These are phyloP conservation scores for Hypholoma fasciculare DNA, from an alignment of 768 basidiomycete species.

Conservation along the genomic window DNA sequence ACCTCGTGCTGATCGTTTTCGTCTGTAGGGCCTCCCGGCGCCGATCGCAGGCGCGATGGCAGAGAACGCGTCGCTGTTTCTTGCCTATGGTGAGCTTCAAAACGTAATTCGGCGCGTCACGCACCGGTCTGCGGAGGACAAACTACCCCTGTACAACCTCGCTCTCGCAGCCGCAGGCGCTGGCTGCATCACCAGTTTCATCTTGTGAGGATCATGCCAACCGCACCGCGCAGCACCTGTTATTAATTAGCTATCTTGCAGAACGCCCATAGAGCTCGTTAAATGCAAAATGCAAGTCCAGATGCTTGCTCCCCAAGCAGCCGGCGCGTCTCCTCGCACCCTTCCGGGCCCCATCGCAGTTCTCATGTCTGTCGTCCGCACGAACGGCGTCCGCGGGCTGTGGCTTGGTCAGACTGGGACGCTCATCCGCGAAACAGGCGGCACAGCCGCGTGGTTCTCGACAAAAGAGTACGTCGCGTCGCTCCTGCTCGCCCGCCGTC, in stretches of 20 bases:
- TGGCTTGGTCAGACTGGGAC: constrained; percentile 53
- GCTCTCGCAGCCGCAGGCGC: constrained; percentile 85
- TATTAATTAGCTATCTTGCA: constrained; percentile 59
- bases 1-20: not conserved
- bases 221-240: constrained; percentile 32
- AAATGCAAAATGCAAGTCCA: constrained; percentile 40
- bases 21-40: constrained; percentile 81
- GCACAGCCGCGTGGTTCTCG: constrained; percentile 84
- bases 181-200: constrained; percentile 83
- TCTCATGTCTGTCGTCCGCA: constrained; percentile 27
- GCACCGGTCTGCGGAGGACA: constrained; percentile 35
- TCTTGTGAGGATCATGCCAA: constrained; percentile 57
- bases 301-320: constrained; percentile 23
- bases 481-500: constrained; percentile 54
- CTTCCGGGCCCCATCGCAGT: constrained; percentile 29
- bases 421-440: constrained; percentile 84
- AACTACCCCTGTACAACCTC: constrained; percentile 67
- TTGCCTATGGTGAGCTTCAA: constrained; percentile 83
- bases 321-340: constrained; percentile 11
- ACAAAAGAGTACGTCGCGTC: constrained; percentile 78
- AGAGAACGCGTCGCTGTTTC: constrained; percentile 90
- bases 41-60: constrained; percentile 92
- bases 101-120: constrained; percentile 48
- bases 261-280: constrained; percentile 37
- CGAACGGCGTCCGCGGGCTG: constrained; percentile 19